These are phyloP conservation scores for Ajuga chamaepitys DNA, from an alignment of 257 asterid species.

Conservation along the genomic window DNA sequence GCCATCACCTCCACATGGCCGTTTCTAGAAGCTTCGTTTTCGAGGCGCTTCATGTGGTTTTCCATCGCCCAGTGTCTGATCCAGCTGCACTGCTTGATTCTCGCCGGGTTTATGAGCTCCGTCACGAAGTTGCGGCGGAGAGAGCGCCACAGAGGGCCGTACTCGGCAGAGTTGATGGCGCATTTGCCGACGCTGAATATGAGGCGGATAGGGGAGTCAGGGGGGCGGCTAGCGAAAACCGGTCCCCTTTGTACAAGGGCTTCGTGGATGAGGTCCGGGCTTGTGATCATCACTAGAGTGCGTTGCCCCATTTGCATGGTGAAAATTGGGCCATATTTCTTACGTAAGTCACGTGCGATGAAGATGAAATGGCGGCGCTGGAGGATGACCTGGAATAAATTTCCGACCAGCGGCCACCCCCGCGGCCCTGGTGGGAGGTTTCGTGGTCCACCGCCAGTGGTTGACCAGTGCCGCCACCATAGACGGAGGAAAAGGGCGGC, in stretches of 20 bases:
- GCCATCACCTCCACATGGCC: constrained; percentile 84
- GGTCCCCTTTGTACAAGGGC: constrained; percentile 78
- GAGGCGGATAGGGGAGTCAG: constrained; percentile 86
- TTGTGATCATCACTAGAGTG: constrained; percentile 60
- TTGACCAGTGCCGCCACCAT: constrained; percentile 73
- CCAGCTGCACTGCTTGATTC: constrained; percentile 91
- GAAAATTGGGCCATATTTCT: constrained; percentile 82
- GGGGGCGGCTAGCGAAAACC: constrained; percentile 78
- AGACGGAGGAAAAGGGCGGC: constrained; percentile 35
- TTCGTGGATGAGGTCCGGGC: constrained; percentile 81
- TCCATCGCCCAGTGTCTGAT: constrained; percentile 65
- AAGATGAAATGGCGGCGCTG: constrained; percentile 71
- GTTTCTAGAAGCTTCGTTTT: constrained; percentile 25
- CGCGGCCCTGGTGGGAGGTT: constrained; percentile 95
- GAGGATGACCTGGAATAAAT: constrained; percentile 75
- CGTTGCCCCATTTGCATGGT: constrained; percentile 97
- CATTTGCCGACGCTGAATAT: constrained; percentile 87
- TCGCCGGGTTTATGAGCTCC: constrained; percentile 72
- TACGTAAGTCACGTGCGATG: constrained; percentile 64
- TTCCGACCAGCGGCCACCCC: constrained; percentile 97
- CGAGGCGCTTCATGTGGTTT: constrained; percentile 58
- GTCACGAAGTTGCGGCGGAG: constrained; percentile 89
- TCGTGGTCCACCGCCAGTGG: constrained; percentile 27
- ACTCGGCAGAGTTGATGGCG: constrained; percentile 91
- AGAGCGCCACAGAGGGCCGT: constrained; percentile 91